Evolutionary conservation across 495 filamentous ascomycete species (phyloP).

Genomic region (Penicillium ochrochloron): DNA sequence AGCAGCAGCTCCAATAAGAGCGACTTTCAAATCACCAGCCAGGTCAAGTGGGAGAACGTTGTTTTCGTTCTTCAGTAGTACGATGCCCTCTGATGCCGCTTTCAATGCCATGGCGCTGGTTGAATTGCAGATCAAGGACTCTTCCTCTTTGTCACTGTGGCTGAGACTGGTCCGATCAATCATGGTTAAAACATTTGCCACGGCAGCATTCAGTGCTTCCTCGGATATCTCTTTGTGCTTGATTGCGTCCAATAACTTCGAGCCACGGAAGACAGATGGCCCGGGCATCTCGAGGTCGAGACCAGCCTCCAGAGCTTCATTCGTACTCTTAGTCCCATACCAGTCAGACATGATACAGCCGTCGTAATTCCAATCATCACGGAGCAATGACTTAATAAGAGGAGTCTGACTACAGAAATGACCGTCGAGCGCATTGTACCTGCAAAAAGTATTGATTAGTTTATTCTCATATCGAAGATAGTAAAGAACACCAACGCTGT

Average conservation of each 20-base stretch:
- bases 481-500: slow-evolving; percentile 1
- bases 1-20: slow-evolving; percentile 11
- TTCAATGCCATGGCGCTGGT: neutral
- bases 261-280: slow-evolving; percentile 4
- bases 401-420: neutral
- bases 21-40: neutral
- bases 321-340: slow-evolving; percentile 9
- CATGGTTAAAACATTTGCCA: neutral
- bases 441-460: neutral
- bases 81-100: slow-evolving; percentile 10
- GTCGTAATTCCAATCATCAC: slow-evolving; percentile 8
- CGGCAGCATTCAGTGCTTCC: neutral
- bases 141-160: neutral
- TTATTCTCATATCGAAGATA: neutral
- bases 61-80: slow-evolving; percentile 15
- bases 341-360: slow-evolving; percentile 8
- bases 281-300: slow-evolving; percentile 16
- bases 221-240: neutral
- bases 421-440: slow-evolving; percentile 2
- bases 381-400: neutral
- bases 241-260: slow-evolving; percentile 3
- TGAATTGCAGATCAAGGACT: neutral
- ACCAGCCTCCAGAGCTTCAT: neutral
- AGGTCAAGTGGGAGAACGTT: slow-evolving; percentile 5
- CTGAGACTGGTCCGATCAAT: neutral